Evolutionary conservation across 306 rosid species (phyloP).

Genomic region (Sesbania bispinosa): DNA sequence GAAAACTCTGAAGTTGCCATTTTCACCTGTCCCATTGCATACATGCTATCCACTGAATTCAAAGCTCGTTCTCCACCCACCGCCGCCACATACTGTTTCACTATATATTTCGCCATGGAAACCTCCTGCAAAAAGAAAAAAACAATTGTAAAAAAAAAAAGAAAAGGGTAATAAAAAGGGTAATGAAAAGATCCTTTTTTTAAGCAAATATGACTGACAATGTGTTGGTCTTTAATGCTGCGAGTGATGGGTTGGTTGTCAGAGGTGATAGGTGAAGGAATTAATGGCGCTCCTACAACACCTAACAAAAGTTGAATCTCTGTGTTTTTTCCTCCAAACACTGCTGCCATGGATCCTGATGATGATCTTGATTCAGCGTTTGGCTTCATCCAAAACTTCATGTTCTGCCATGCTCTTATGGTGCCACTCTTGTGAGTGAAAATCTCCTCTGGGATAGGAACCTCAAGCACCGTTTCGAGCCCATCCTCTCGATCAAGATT

Average conservation of each 20-base stretch:
- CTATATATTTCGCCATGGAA: constrained; percentile 84
- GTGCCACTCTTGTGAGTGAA: constrained; percentile 41
- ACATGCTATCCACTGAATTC: constrained; percentile 74
- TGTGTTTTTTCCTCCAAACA: constrained; percentile 58
- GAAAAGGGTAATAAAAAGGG: not conserved
- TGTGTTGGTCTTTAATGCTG: constrained; percentile 70
- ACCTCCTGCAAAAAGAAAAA: constrained; percentile 42
- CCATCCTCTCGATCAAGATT: constrained; percentile 87
- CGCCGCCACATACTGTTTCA: constrained; percentile 86
- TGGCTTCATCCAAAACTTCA: constrained; percentile 79
- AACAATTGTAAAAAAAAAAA: not conserved
- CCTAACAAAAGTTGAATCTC: constrained; percentile 86
- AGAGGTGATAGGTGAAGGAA: constrained; percentile 59
- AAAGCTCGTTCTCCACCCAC: constrained; percentile 82
- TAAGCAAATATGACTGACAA: constrained; percentile 44
- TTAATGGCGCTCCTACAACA: constrained; percentile 85
- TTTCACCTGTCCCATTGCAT: constrained; percentile 92
- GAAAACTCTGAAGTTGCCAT: constrained; percentile 72
- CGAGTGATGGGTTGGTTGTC: constrained; percentile 52
- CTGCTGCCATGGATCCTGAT: constrained; percentile 34
- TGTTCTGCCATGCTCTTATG: constrained; percentile 64
- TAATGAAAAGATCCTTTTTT: not conserved
- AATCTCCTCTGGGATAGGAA: constrained; percentile 89
- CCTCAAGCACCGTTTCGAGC: constrained; percentile 95
- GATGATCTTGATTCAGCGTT: constrained; percentile 37